Evolutionary conservation across 75 land plant genomes (phyloP), one percentile per base, ranked within the genome.

Genomic region (Sequoiadendron giganteum): DNA sequence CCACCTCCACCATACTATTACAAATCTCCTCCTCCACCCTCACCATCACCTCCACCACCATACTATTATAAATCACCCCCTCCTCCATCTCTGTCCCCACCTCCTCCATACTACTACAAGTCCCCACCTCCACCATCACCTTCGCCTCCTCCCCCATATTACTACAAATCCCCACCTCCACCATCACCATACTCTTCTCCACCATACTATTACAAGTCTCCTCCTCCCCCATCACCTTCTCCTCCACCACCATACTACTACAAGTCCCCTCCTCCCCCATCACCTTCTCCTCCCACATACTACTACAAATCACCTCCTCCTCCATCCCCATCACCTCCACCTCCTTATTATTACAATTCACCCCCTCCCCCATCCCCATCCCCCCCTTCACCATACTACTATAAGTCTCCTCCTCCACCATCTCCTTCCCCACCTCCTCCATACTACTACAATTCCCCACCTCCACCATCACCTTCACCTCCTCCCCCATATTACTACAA

Each of bases 141-240:
- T 34, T 77, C 83, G 86, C 65, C 43, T 3, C 86, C 72, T 54
- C 38, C 30, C 0, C n/a, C 30, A 0, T 85, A 84, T 77, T 82
- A 61, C 78, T 86, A 79, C 84, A 88, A 81, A 36, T 88, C 89
- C 21, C 89, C 89, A 16, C 89, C 89, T 15, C 87, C 87, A 49
- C 91, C 87, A 78, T 36, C 76, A 14, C 85, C 85, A 18, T 39
- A 42, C 1, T 91, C 47, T 2, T 39, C 87, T 14, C 92, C 90
- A 32, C 34, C 86, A 77, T 90, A 90, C 83, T 18, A 56, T 49
- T 90, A 89, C 87, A 87, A 86, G 88, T 61, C 89, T 73, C 45
- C 89, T 19, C 91, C 93, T 18, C 92, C 92, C 18, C 28, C 52
- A 56, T 90, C 93, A 16, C 93, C 93, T 16, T 90, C 93, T 15